A percentile compares a stretch with the other conserved stretches of the same genome.
Conservation (phyloP, 352 stramenopile species). For the Phytophthora constricta region DNA sequence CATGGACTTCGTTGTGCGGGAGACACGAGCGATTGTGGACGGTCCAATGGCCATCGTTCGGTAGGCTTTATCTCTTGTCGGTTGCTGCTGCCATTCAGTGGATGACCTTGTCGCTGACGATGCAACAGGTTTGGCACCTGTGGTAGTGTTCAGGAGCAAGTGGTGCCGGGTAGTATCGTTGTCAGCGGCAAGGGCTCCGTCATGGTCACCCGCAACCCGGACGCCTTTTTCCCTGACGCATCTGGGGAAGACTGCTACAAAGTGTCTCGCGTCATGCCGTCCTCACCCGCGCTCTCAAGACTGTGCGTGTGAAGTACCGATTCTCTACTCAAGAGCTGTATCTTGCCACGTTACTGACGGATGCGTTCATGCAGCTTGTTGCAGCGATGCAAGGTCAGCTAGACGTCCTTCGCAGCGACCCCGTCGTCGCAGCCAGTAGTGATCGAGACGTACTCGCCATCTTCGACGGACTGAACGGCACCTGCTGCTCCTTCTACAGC, state of each 20-base stretch:
- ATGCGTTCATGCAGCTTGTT: constrained; percentile 34
- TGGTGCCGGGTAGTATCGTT: constrained; percentile 56
- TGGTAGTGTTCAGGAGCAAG: constrained; percentile 44
- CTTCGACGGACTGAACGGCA: constrained; percentile 61
- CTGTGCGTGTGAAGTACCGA: constrained; percentile 17
- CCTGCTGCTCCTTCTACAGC: constrained; percentile 74
- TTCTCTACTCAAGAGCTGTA: too few relatives aligned
- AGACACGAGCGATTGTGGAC: constrained; percentile 54
- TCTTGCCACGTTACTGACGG: too few relatives aligned
- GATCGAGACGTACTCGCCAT: constrained; percentile 31
- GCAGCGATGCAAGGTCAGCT: constrained; percentile 35
- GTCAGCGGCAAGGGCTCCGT: constrained; percentile 59
- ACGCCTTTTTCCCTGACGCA: constrained; percentile 54
- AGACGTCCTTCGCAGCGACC: constrained; percentile 22
- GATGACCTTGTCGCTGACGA: background rate
- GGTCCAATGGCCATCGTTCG: constrained; percentile 65
- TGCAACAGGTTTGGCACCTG: constrained; percentile 61
- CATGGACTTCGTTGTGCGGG: constrained; percentile 81
- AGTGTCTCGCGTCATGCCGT: constrained; percentile 45
- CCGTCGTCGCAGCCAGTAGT: constrained; percentile 15
- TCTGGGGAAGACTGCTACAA: constrained; percentile 33
- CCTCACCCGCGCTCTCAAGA: constrained; percentile 37
- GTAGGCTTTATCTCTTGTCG: constrained; percentile 2
- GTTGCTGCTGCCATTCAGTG: background rate
- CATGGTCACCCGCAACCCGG: constrained; percentile 49